Conservation (phyloP, 352 stramenopile species). For the Phytophthora parvispora region DNA sequence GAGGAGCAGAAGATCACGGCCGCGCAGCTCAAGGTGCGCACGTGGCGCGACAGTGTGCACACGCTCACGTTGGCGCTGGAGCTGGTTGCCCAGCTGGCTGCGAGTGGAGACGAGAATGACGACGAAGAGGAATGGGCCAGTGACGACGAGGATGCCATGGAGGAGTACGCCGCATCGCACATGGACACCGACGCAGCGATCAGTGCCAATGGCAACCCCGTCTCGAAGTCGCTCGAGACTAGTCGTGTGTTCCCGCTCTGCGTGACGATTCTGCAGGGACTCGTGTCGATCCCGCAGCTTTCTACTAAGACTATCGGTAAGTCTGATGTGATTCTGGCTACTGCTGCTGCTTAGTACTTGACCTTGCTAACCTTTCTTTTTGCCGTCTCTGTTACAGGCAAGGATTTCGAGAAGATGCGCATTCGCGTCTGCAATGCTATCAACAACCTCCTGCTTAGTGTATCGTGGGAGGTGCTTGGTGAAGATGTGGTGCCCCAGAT, state of each 20-base stretch:
- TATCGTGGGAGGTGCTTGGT: conserved; percentile 65
- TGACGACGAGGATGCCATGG: conserved; percentile 92
- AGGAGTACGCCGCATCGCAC: conserved; percentile 73
- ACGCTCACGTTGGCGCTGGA: conserved; percentile 84
- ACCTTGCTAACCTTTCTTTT: conserved; percentile 13
- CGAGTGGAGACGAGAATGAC: conserved; percentile 63
- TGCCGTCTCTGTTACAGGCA: conserved; percentile 31
- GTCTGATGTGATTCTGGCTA: neutral
- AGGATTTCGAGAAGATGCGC: conserved; percentile 86
- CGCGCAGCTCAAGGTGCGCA: conserved; percentile 74
- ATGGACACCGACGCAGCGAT: conserved; percentile 54
- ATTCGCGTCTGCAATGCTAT: conserved; percentile 84
- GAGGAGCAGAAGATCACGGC: conserved; percentile 68
- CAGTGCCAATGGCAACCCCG: conserved; percentile 20
- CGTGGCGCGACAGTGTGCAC: conserved; percentile 87
- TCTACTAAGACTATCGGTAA: conserved; percentile 58
- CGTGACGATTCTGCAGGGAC: conserved; percentile 78
- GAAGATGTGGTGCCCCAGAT: conserved; percentile 73
- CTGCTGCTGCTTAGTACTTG: neutral
- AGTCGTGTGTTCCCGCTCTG: conserved; percentile 66
- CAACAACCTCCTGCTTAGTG: conserved; percentile 82
- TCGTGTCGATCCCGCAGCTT: conserved; percentile 79
- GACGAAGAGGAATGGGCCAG: conserved; percentile 90
- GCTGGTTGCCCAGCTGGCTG: conserved; percentile 75
- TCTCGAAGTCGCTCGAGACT: conserved; percentile 46